Evolutionary conservation across 1,139 yeast species (phyloP).

Genomic region (Meyerozyma sp.): DNA sequence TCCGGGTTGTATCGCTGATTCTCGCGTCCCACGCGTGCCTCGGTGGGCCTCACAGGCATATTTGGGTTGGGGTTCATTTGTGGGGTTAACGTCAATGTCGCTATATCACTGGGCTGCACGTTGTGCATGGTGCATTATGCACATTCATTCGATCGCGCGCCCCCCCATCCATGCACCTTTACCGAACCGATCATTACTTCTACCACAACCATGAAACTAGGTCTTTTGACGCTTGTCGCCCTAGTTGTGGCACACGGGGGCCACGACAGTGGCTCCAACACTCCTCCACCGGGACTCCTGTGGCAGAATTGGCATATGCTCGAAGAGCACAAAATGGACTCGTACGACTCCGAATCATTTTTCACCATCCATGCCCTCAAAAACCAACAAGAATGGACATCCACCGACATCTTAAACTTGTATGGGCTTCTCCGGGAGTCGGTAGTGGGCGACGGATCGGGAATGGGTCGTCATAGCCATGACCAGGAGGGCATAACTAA

Average conservation of each 20-base stretch:
- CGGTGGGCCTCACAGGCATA: conserved; percentile 15
- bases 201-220: conserved; percentile 1
- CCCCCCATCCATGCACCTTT: background rate
- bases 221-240: conserved; percentile 2
- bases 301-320: conserved; percentile 92
- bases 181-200: background rate
- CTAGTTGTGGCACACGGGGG: conserved; percentile 16
- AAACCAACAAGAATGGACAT: conserved; percentile 48
- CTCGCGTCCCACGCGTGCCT: conserved; percentile 30
- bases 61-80: conserved; percentile 10
- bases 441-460: conserved; percentile 84
- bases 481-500: conserved; percentile 47
- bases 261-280: conserved; percentile 5
- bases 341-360: conserved; percentile 71
- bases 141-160: background rate
- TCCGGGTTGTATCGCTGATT: conserved; percentile 39
- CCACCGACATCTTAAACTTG: conserved; percentile 65
- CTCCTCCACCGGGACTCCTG: conserved; percentile 44
- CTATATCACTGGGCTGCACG: background rate
- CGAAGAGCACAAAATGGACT: conserved; percentile 75
- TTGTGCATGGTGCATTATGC: background rate
- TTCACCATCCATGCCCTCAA: conserved; percentile 75
- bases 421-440: conserved; percentile 74
- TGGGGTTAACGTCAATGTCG: background rate
- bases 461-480: conserved; percentile 74